phyloP scores from a whole-genome alignment of 495 filamentous ascomycete genomes.

The Hypoxylon fuscum region DNA sequence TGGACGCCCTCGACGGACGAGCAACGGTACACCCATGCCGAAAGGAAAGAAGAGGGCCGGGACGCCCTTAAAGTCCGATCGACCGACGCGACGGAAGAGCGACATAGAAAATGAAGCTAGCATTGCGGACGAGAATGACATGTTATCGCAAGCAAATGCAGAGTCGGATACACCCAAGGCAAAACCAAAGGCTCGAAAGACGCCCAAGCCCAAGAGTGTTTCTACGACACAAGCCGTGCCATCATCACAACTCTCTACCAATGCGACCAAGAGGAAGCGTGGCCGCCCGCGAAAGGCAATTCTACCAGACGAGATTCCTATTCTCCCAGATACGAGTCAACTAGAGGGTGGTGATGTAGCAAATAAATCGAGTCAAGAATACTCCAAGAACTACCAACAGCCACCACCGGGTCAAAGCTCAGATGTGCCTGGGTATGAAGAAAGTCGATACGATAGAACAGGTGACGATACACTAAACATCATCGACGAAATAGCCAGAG shows the following conservation, averaged over 20 bases:
- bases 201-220: conserved; percentile 34
- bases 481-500: conserved; percentile 22
- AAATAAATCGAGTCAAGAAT: conserved; percentile 9
- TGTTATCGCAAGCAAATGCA: conserved; percentile 6
- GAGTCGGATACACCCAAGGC: conserved; percentile 42
- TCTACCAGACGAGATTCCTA: conserved; percentile 39
- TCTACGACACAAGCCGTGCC: conserved; percentile 23
- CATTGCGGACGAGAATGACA: conserved; percentile 20
- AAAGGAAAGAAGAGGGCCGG: conserved; percentile 53
- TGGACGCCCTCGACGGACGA: conserved; percentile 49
- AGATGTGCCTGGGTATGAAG: background rate
- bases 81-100: conserved; percentile 33
- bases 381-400: background rate
- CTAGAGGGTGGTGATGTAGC: conserved; percentile 7
- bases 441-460: conserved; percentile 35
- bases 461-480: conserved; percentile 37
- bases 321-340: conserved; percentile 26
- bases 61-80: conserved; percentile 46
- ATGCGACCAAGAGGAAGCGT: conserved; percentile 36
- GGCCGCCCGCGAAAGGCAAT: conserved; percentile 42
- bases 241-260: conserved; percentile 38
- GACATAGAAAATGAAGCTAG: conserved; percentile 36
- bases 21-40: conserved; percentile 51
- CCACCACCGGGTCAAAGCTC: background rate
- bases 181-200: conserved; percentile 40